phyloP scores from a whole-genome alignment of 192 early-diverging fungal species.

The Backusella morwellensis region DNA sequence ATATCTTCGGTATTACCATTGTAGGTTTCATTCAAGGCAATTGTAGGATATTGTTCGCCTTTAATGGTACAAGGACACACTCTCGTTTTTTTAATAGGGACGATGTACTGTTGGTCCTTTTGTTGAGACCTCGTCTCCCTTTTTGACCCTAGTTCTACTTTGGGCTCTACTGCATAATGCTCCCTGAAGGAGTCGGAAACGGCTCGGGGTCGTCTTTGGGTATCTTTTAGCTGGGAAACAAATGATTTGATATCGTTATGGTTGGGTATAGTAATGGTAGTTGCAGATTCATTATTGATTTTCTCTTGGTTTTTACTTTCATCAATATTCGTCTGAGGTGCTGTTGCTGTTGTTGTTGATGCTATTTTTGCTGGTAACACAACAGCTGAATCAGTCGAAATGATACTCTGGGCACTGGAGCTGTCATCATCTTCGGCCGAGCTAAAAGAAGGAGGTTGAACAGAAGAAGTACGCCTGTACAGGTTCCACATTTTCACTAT shows the following conservation, averaged over 20 bases:
- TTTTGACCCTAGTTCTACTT: neutral
- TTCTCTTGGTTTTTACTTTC: neutral
- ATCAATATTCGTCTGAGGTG: neutral
- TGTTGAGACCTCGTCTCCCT: neutral
- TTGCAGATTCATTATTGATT: neutral
- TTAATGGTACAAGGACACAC: conserved; percentile 45
- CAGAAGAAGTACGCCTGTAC: conserved; percentile 6
- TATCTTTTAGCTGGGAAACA: conserved; percentile 7
- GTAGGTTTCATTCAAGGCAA: conserved; percentile 40
- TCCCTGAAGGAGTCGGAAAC: conserved; percentile 15
- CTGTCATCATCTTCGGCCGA: neutral
- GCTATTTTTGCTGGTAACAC: neutral
- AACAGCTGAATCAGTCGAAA: neutral
- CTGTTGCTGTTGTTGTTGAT: neutral
- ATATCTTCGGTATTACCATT: conserved; percentile 43
- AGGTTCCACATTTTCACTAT: conserved; percentile 62
- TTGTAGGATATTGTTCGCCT: conserved; percentile 43
- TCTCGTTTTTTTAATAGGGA: conserved; percentile 12
- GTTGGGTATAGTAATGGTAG: neutral
- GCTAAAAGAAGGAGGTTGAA: neutral
- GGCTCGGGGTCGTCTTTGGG: conserved; percentile 6
- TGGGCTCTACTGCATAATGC: conserved; percentile 2
- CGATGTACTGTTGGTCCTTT: neutral
- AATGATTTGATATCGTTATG: neutral
- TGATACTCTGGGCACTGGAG: neutral